Percentiles rank a stretch among this genome's conserved stretches.
These are phyloP conservation scores for Monilinia fructigena DNA, from an alignment of 2,329 filamentous ascomycete genomes.

Conservation along the genomic window DNA sequence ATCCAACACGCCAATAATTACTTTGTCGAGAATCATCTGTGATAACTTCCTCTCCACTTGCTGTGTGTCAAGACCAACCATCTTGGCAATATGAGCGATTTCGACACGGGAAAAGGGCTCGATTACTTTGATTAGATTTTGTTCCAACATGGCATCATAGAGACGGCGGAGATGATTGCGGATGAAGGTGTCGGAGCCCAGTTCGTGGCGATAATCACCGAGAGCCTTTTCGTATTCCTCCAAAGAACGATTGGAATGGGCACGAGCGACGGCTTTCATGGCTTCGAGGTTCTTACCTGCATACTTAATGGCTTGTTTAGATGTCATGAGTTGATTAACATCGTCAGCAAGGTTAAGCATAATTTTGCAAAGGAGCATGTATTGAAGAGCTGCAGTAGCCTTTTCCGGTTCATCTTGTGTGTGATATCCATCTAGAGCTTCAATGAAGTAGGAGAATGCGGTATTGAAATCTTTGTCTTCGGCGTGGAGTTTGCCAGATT, in stretches of 20 bases:
- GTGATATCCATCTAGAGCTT: slow-evolving; percentile 95
- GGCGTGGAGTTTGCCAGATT: slow-evolving; percentile 97
- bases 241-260: slow-evolving; percentile 90
- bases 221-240: slow-evolving; percentile 97
- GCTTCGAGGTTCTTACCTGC: slow-evolving; percentile 93
- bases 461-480: slow-evolving; percentile 99
- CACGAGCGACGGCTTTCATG: slow-evolving; percentile 97
- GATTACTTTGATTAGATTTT: slow-evolving; percentile 99
- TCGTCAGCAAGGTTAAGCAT: slow-evolving; percentile 98
- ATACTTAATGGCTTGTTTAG: slow-evolving; percentile 96
- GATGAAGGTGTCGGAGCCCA: slow-evolving; percentile 93
- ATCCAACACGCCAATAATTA: slow-evolving; percentile 95
- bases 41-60: slow-evolving; percentile 98
- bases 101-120: slow-evolving; percentile 97
- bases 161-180: slow-evolving; percentile 92
- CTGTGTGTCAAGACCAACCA: slow-evolving; percentile 92
- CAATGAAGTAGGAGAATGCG: slow-evolving; percentile 98
- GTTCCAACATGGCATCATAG: slow-evolving; percentile 98
- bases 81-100: slow-evolving; percentile 94
- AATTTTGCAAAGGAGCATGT: slow-evolving; percentile 99
- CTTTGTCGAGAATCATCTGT: slow-evolving; percentile 99
- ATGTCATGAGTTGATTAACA: slow-evolving; percentile 89
- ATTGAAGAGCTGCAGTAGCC: slow-evolving; percentile 96
- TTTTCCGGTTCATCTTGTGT: slow-evolving; percentile 82
- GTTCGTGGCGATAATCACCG: slow-evolving; percentile 85